Base-by-base conservation (phyloP, 2,329 filamentous ascomycete species). In the Parastagonospora nodorum region DNA sequence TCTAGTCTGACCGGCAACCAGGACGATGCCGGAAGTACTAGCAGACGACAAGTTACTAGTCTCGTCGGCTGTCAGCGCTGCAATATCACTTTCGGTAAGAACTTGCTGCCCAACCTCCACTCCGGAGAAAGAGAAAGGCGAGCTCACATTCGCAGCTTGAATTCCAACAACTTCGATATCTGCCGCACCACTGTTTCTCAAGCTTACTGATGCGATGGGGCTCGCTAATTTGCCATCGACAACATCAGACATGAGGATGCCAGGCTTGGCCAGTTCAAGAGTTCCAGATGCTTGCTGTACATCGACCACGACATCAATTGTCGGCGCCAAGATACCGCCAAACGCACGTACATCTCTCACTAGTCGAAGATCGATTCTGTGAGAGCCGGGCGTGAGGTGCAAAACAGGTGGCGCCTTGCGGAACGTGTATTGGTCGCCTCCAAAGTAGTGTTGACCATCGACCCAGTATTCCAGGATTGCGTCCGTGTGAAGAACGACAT, bases 261-360 rank as follows among this genome's bases (percentile, higher is more conserved):
- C 65, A 19, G 69, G 61, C 36, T 64, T 66, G 7, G 62, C 69
- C 16, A 73, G 50, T 39, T 75, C 71, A 11, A 75, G 48, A 11
- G 57, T 56, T 9, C 65, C 66, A 30, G 59, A 55, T 1, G 51
- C 57, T 39, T 57, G 50, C 24, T 60, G 58, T 15, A 64, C 43
- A 7, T 64, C 61, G 10, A 74, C 42, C 2, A 64, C 64, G 28
- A 82, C 68, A 16, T 75, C 71, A 12, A 84, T 70, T 2, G 58
- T 74, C 7, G 81, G 80, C 19, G 75, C 68, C n/a, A 72, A 75
- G 29, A 78, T 69, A 5, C 79, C 82, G 33, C 82, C 82, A 65
- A 83, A 78, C 6, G 79, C 77, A 50, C 83, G 74, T n/a, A 84
- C 79, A 70, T 85, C 83, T 55, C 82, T 76, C 12, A 81, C 71